Conservation (phyloP, 1,284 basidiomycete species). For the Irpex sp. region DNA sequence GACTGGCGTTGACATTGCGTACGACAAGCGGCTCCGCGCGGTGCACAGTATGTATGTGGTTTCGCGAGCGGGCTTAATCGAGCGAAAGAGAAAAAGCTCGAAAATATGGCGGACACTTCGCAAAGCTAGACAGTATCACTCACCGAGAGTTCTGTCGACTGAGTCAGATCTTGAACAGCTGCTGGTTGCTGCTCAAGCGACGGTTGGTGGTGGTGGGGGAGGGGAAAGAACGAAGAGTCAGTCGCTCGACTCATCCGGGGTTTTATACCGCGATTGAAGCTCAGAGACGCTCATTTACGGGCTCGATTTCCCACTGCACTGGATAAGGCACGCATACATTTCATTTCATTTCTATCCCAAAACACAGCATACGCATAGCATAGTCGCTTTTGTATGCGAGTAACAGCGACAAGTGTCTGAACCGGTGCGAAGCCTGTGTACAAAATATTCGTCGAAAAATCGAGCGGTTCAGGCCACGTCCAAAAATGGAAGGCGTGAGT, state of each 20-base stretch:
- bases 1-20: constrained; percentile 5
- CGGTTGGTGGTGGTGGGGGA: constrained; percentile 12
- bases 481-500: not conserved
- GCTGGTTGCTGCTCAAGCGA: constrained; percentile 11
- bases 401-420: not conserved
- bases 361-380: not conserved
- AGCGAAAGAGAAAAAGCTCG: constrained; percentile 3
- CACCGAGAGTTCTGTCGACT: constrained; percentile 15
- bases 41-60: not conserved
- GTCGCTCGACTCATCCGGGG: constrained; percentile 16
- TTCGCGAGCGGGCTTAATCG: constrained; percentile 6
- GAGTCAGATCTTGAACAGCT: constrained; percentile 17
- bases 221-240: constrained; percentile 12
- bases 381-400: not conserved
- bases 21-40: not conserved
- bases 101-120: constrained; percentile 15
- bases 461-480: not conserved
- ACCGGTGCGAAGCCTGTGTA: not conserved
- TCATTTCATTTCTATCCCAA: not conserved
- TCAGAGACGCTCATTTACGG: constrained; percentile 16
- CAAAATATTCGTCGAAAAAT: not conserved
- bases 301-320: constrained; percentile 1
- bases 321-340: constrained; percentile 4
- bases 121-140: constrained; percentile 12
- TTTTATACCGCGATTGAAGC: constrained; percentile 19